Conservation (phyloP, 2,329 filamentous ascomycete species). For the Penicillium brevicompactum region DNA sequence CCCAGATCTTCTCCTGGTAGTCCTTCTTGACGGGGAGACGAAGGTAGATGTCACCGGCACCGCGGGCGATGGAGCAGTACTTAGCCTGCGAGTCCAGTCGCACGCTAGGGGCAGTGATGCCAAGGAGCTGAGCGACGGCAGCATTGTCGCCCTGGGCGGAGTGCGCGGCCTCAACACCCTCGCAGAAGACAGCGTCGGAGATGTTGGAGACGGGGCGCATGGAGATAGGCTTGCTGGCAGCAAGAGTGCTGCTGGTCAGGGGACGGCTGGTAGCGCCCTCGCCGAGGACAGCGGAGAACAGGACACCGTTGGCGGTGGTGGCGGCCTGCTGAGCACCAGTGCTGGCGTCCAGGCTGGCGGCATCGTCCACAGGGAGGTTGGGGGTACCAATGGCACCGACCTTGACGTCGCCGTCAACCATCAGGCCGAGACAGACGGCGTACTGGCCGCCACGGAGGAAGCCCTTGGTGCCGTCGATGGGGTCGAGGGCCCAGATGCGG, state of each 20-base stretch:
- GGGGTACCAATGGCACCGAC: conserved; percentile 94
- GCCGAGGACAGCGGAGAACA: conserved; percentile 82
- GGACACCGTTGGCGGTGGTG: conserved; percentile 75
- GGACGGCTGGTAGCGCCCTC: conserved; percentile 80
- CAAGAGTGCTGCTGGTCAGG: conserved; percentile 56
- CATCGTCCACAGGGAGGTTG: conserved; percentile 87
- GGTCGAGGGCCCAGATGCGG: conserved; percentile 93
- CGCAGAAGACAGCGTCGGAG: conserved; percentile 85
- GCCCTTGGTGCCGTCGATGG: conserved; percentile 96
- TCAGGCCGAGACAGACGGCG: conserved; percentile 86
- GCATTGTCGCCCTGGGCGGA: conserved; percentile 87
- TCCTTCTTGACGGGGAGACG: conserved; percentile 80
- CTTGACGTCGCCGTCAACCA: conserved; percentile 91
- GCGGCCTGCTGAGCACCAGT: conserved; percentile 75
- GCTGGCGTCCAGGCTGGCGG: conserved; percentile 67
- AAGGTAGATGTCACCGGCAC: conserved; percentile 92
- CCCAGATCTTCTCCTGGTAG: conserved; percentile 99
- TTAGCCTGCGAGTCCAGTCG: conserved; percentile 98
- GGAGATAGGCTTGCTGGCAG: conserved; percentile 63
- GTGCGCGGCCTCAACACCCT: conserved; percentile 92
- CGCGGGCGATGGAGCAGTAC: conserved; percentile 91
- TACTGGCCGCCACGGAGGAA: conserved; percentile 97
- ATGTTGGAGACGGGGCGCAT: conserved; percentile 80
- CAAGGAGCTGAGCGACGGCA: conserved; percentile 77
- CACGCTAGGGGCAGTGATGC: conserved; percentile 86